These are phyloP conservation scores for Podila epicladia DNA, from an alignment of 192 early-diverging fungal genomes.

Conservation along the genomic window DNA sequence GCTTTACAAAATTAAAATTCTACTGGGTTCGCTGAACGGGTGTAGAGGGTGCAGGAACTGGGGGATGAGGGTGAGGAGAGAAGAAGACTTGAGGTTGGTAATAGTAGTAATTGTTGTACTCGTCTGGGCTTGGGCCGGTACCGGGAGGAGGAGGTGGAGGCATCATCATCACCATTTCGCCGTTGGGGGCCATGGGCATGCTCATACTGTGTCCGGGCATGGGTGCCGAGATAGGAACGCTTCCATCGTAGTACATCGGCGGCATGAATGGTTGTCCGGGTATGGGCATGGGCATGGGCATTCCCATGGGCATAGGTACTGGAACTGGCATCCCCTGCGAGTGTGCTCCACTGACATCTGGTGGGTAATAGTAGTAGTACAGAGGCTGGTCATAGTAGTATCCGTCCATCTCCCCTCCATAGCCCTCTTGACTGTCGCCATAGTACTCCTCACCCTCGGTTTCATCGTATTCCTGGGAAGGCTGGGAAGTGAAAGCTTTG, in stretches of 20 bases:
- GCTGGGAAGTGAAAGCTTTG: not conserved
- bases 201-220: not conserved
- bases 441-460: slow-evolving; percentile 30
- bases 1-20: not conserved
- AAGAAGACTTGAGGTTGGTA: slow-evolving; percentile 37
- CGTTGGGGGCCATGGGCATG: slow-evolving; percentile 1
- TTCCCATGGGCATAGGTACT: slow-evolving; percentile 29
- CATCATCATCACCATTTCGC: slow-evolving; percentile 47
- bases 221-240: slow-evolving; percentile 21
- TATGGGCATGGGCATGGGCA: slow-evolving; percentile 30
- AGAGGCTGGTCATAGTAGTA: slow-evolving; percentile 49
- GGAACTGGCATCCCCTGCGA: slow-evolving; percentile 20
- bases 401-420: slow-evolving; percentile 11
- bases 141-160: slow-evolving; percentile 4
- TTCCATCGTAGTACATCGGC: slow-evolving; percentile 6
- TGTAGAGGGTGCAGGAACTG: slow-evolving; percentile 8
- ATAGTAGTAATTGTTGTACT: slow-evolving; percentile 49
- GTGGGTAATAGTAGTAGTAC: slow-evolving; percentile 48
- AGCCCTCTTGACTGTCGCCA: not conserved
- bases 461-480: not conserved
- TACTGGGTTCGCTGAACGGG: not conserved
- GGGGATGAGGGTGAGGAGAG: slow-evolving; percentile 15
- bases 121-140: slow-evolving; percentile 10
- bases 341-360: slow-evolving; percentile 2
- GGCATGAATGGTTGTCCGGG: slow-evolving; percentile 23